These are phyloP conservation scores for Nicotiana tabacum DNA, from an alignment of 257 asterid species.

Conservation along the genomic window DNA sequence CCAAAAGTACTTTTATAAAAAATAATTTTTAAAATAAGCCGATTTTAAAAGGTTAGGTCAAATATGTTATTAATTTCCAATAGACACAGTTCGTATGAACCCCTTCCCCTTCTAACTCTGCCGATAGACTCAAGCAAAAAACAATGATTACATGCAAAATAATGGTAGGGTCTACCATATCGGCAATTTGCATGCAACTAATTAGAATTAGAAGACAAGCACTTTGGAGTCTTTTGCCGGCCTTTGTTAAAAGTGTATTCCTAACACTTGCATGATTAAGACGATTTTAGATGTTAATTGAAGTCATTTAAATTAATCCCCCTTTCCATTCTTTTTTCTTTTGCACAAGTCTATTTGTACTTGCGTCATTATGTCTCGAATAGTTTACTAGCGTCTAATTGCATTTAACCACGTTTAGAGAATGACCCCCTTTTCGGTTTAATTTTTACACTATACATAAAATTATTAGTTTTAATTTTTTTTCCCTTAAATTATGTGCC, in stretches of 20 bases:
- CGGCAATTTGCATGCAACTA: constrained; percentile 29
- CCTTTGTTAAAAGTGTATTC: constrained; percentile 6
- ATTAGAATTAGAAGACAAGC: constrained; percentile 22
- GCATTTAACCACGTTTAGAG: neutral
- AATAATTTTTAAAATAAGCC: too few relatives aligned
- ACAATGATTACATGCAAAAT: neutral
- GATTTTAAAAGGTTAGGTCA: too few relatives aligned
- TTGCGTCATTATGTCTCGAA: neutral
- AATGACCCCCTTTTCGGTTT: neutral
- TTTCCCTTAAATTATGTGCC: too few relatives aligned
- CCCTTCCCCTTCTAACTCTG: too few relatives aligned
- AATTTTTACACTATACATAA: too few relatives aligned
- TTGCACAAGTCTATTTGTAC: neutral
- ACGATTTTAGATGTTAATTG: neutral
- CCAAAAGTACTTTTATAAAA: too few relatives aligned
- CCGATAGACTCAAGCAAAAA: too few relatives aligned
- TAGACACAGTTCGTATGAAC: too few relatives aligned
- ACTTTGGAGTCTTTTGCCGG: constrained; percentile 8
- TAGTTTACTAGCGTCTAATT: neutral
- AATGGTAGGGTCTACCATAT: constrained; percentile 19
- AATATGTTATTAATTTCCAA: too few relatives aligned
- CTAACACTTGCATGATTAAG: constrained; percentile 3
- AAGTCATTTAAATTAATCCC: neutral
- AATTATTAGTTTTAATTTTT: too few relatives aligned
- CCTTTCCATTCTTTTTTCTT: neutral